Evolutionary conservation across 345 rosid species (phyloP), one percentile per base, ranked within the genome.

Genomic region (Geranium rotundifolium): DNA sequence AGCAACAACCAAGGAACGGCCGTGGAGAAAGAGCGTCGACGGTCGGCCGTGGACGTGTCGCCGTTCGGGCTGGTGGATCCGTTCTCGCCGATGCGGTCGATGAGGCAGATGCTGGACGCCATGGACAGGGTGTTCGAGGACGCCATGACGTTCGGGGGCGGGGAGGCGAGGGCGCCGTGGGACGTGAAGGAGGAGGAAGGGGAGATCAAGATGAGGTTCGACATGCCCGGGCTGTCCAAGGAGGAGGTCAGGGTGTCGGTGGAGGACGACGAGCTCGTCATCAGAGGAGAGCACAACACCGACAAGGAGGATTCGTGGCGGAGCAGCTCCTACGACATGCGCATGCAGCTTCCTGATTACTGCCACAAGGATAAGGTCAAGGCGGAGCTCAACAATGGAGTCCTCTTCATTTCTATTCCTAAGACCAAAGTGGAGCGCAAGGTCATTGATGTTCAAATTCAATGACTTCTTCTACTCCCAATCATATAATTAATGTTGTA

Each of bases 181-280:
- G 97, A 91, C 62, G 80, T 86, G 39, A 82, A 81, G n/a, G 95
- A 91, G 0, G 96, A 80, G 7, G 95, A 88, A 55, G 58, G 76
- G 1, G 96, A 86, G 76, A 77, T 86, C 72, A 85, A 75, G 75
- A 80, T 86, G 92, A 80, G 96, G 64, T 86, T 86, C 15, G 96
- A 88, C 82, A 72, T 91, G 95, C 96, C 95, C 0, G 96, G 96
- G 13, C 79, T 91, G 3, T 71, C 81, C 1, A 88, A 79, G 83
- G 95, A 86, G 39, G 91, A 91, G 0, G 90, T 91, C 4, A 82
- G 74, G 75, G 82, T 91, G 5, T 82, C 82, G 0, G 72, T 88
- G 0, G 95, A 86, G 62, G 90, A 88, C 2, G 84, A 86, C 15
- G 71, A 82, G 0, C 81, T 91, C 41, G 75, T 82, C 0, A 82